Base-by-base conservation (phyloP, 106 monocot species). In the Dendrobium nobile region DNA sequence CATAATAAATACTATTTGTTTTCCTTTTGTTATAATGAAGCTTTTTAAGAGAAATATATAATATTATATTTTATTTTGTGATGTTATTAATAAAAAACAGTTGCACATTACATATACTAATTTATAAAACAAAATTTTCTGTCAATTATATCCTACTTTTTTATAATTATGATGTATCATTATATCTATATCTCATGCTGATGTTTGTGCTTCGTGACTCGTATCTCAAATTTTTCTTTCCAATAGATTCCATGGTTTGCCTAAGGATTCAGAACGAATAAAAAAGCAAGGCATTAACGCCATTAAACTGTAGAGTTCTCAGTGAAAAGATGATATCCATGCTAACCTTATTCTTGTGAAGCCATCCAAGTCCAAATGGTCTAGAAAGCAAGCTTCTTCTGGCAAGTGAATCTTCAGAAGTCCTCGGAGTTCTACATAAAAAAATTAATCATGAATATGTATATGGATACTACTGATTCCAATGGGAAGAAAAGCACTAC, bases 351-450 rank as follows among this genome's bases (percentile, higher is more conserved):
- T 87, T 96, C 82, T 83, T 95, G 74, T 95, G 92, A 51, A 84
- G 91, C 95, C 95, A 96, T 26, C 93, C 89, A 91, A 91, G 91
- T 61, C 93, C 89, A 89, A 91, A 93, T 61, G 87, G 87, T 84
- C 84, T 92, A 54, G 95, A 88, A 75, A 95, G 84, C 77, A 93
- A 82, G 75, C 93, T 40, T 85, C 84, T 94, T 84, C 84, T 87
- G 54, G 37, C 26, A 41, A 88, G 84, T 24, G 79, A 80, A 68
- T 92, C 87, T 26, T 86, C 82, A 48, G 41, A 74, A 64, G 59
- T 58, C 67, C 43, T 79, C 27, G 70, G 81, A 81, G 89, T 56
- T 79, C 91, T 96, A 84, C 65, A 82, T 37, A 80, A 51, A 51
- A 80, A 83, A 33, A 24, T 19, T 43, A 73, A 7, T 11, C 16